Evolutionary conservation across 345 rosid species (phyloP).

Genomic region (Geranium rotundifolium): DNA sequence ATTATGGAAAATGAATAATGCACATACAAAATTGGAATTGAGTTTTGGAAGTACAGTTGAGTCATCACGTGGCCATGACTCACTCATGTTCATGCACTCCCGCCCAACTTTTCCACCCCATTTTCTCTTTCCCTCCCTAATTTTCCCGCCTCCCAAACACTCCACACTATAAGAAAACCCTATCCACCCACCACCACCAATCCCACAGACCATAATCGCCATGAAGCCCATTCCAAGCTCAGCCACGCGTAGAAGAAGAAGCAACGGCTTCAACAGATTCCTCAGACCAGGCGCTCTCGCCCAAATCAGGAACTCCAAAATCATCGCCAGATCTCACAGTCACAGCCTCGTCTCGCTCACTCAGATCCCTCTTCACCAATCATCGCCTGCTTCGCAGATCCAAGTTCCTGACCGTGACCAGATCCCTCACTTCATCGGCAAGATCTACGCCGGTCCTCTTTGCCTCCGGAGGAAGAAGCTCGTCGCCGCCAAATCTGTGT

Average conservation of each 20-base stretch:
- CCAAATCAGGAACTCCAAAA: slow-evolving; percentile 40
- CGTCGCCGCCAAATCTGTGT: slow-evolving; percentile 32
- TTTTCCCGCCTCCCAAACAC: slow-evolving; percentile 37
- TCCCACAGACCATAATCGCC: not conserved
- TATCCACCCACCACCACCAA: not conserved
- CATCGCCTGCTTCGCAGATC: slow-evolving; percentile 2
- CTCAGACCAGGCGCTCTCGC: slow-evolving; percentile 56
- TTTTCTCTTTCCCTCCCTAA: slow-evolving; percentile 22
- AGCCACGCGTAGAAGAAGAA: slow-evolving; percentile 10
- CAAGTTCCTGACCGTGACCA: slow-evolving; percentile 21
- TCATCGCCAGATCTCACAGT: slow-evolving; percentile 35
- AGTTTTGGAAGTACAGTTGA: too few relatives aligned
- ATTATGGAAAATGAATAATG: too few relatives aligned
- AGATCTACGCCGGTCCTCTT: slow-evolving; percentile 25
- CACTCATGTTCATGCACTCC: slow-evolving; percentile 2
- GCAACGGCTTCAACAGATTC: slow-evolving; percentile 32
- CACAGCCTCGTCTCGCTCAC: slow-evolving; percentile 10
- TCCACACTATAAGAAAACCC: slow-evolving; percentile 13
- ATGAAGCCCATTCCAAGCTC: slow-evolving; percentile 34
- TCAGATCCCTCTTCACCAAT: slow-evolving; percentile 7
- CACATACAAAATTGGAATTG: too few relatives aligned
- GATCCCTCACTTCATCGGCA: slow-evolving; percentile 22
- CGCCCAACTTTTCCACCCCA: slow-evolving; percentile 9
- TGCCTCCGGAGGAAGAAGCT: slow-evolving; percentile 42
- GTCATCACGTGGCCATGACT: too few relatives aligned